A percentile compares a stretch with the other conserved stretches of the same genome.
Evolutionary conservation across 768 basidiomycete species (phyloP).

Genomic region (Kwoniella heveanensis): DNA sequence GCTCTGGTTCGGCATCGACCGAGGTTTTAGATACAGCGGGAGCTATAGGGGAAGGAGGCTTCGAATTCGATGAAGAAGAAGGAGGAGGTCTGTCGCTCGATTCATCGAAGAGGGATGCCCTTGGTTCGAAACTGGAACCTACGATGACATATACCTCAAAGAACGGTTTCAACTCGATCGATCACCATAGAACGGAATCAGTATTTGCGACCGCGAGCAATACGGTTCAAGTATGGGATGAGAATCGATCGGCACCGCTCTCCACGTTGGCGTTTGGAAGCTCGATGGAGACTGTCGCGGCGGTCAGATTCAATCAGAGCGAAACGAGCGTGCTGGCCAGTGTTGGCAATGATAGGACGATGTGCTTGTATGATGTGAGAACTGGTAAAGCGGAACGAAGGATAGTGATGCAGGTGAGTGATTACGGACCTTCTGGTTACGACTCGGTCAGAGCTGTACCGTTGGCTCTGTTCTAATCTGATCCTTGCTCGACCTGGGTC

Average conservation of each 20-base stretch:
- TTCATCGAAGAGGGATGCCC: constrained; percentile 36
- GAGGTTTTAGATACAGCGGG: constrained; percentile 45
- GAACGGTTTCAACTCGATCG: constrained; percentile 88
- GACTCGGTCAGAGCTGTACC: too few species aligned
- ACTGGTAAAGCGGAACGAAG: constrained; percentile 94
- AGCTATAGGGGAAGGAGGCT: constrained; percentile 43
- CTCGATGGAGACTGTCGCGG: constrained; percentile 82
- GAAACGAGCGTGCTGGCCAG: constrained; percentile 94
- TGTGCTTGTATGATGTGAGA: constrained; percentile 92
- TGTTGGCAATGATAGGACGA: constrained; percentile 90
- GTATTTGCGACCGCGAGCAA: constrained; percentile 93
- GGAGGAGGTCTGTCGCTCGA: constrained; percentile 53
- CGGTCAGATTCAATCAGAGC: constrained; percentile 87
- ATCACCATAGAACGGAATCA: constrained; percentile 86
- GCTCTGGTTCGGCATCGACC: constrained; percentile 18
- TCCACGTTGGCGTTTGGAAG: constrained; percentile 85
- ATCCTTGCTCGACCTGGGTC: neutral
- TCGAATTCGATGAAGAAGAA: constrained; percentile 51
- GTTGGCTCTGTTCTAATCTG: too few species aligned
- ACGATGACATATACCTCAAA: constrained; percentile 80
- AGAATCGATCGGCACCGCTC: constrained; percentile 84
- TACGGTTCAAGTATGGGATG: constrained; percentile 95
- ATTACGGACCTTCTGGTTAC: too few species aligned
- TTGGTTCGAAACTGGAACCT: constrained; percentile 60
- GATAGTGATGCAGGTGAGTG: constrained; percentile 78